These are phyloP conservation scores for Paecilomyces formosus DNA, from an alignment of 2,329 filamentous ascomycete species.

Conservation along the genomic window DNA sequence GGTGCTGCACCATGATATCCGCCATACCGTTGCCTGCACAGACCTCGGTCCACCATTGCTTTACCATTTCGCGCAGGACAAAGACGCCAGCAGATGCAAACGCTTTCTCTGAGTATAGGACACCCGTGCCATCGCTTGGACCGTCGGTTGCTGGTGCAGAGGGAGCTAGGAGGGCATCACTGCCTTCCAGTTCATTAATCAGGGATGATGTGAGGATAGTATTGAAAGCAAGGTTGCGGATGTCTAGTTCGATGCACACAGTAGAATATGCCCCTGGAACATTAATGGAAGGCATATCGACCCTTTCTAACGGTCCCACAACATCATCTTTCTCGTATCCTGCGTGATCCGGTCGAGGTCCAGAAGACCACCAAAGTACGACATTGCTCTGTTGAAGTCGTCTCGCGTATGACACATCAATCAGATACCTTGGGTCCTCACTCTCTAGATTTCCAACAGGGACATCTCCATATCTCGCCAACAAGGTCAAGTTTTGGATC, in stretches of 20 bases:
- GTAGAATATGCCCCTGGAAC: constrained; percentile 90
- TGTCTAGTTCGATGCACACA: constrained; percentile 89
- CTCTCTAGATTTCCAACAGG: constrained; percentile 92
- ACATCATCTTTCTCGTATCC: constrained; percentile 93
- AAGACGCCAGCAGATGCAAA: constrained; percentile 88
- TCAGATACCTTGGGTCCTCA: constrained; percentile 89
- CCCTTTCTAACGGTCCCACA: constrained; percentile 69
- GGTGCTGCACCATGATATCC: constrained; percentile 92
- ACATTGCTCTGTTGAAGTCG: constrained; percentile 85
- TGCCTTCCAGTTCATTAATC: constrained; percentile 91
- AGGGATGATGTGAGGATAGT: constrained; percentile 94
- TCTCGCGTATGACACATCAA: constrained; percentile 90
- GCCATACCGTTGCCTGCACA: constrained; percentile 88
- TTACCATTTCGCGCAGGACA: constrained; percentile 96
- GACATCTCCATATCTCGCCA: constrained; percentile 87
- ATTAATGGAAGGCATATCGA: constrained; percentile 89
- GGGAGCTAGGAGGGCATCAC: constrained; percentile 79
- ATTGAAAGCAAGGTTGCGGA: constrained; percentile 94
- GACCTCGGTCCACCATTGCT: constrained; percentile 95
- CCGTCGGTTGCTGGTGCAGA: constrained; percentile 56
- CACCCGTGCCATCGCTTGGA: constrained; percentile 55
- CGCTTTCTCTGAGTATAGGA: constrained; percentile 76
- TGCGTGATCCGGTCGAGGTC: constrained; percentile 83
- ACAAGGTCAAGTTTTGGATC: constrained; percentile 78
- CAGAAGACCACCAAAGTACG: constrained; percentile 92